These are phyloP conservation scores for Liriodendron chinense DNA, from an alignment of 164 flowering plant species.

Conservation along the genomic window DNA sequence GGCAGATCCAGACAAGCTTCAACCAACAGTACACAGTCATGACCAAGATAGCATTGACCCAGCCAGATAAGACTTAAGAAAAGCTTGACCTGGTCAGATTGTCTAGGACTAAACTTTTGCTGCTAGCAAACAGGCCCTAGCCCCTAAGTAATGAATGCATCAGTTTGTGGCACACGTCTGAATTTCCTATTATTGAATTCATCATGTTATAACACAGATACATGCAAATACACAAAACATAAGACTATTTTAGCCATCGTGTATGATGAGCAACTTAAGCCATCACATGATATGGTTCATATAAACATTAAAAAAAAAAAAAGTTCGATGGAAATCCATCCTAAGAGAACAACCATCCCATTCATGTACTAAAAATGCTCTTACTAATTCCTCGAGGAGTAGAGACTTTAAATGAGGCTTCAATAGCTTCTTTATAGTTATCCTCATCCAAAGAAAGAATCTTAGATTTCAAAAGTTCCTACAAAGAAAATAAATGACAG, in stretches of 20 bases:
- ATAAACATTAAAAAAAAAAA: neutral
- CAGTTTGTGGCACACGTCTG: too few relatives aligned
- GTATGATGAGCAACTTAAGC: neutral
- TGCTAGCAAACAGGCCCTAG: too few relatives aligned
- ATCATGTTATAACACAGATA: too few relatives aligned
- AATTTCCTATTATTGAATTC: too few relatives aligned
- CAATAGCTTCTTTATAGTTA: constrained; percentile 94
- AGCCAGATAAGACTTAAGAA: too few relatives aligned
- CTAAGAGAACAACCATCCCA: neutral
- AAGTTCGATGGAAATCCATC: neutral
- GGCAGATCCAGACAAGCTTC: too few relatives aligned
- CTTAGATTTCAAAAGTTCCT: constrained; percentile 76
- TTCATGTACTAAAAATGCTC: constrained; percentile 21
- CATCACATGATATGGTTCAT: neutral
- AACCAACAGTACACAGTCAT: too few relatives aligned
- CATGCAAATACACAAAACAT: neutral
- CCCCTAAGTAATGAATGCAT: too few relatives aligned
- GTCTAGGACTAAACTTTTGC: too few relatives aligned
- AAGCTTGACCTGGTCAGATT: too few relatives aligned
- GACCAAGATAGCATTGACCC: too few relatives aligned
- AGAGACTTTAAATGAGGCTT: constrained; percentile 88
- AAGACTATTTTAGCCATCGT: neutral
- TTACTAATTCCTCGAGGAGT: constrained; percentile 82
- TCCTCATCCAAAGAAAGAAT: constrained; percentile 84
- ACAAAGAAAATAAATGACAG: constrained; percentile 4